Percentiles rank a stretch among this genome's conserved stretches.
Conservation (phyloP, 75 land plant species). For the Sequoia sempervirens region DNA sequence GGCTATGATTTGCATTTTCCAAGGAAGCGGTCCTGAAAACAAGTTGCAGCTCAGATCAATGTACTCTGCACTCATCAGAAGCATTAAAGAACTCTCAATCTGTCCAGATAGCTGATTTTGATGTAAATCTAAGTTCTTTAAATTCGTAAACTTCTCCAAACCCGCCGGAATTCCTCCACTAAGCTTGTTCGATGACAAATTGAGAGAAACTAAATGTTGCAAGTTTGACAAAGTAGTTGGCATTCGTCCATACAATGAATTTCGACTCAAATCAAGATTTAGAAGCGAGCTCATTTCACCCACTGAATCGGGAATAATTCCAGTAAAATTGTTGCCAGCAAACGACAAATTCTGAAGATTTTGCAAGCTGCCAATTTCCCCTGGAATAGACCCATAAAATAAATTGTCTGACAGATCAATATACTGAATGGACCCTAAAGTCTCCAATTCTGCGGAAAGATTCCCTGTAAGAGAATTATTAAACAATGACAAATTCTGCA, state of each 20-base stretch:
- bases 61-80: constrained; percentile 42
- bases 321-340: constrained; percentile 63
- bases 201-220: constrained; percentile 42
- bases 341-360: constrained; percentile 57
- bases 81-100: constrained; percentile 40
- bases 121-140: constrained; percentile 58
- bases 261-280: constrained; percentile 67
- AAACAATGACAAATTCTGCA: constrained; percentile 54
- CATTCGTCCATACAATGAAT: constrained; percentile 57
- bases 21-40: constrained; percentile 32
- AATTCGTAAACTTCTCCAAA: constrained; percentile 28
- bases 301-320: constrained; percentile 51
- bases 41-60: constrained; percentile 76
- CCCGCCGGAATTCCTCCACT: constrained; percentile 47
- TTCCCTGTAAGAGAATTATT: constrained; percentile 58
- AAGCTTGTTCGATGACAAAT: constrained; percentile 68
- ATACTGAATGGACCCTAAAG: constrained; percentile 40
- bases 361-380: constrained; percentile 45
- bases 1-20: constrained; percentile 29
- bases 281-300: constrained; percentile 41
- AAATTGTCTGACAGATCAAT: constrained; percentile 67
- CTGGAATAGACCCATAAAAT: constrained; percentile 61
- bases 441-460: constrained; percentile 39
- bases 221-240: constrained; percentile 46
- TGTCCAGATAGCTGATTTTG: constrained; percentile 54